Evolutionary conservation across 2,329 filamentous ascomycete species (phyloP), one percentile per base, ranked within the genome.

Genomic region (Myrmaecium sp.): DNA sequence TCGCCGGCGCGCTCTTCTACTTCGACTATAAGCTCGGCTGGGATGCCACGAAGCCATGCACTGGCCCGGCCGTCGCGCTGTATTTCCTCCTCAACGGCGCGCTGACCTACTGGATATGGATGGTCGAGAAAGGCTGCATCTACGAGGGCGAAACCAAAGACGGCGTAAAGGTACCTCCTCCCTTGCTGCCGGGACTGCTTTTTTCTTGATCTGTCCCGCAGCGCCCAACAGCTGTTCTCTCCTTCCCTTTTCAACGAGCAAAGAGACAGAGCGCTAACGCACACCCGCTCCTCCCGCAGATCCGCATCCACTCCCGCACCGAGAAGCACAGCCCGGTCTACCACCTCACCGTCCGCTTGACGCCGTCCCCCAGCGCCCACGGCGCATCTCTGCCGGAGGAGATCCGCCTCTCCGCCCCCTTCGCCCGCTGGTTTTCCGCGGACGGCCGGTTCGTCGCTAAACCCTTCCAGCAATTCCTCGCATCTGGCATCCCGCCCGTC

Each of bases 21-120:
- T 84, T 82, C 58, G 89, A 98, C 64, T 92, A 82, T 60, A 81
- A 80, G 47, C 62, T 83, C 25, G 86, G 84, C 40, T 95, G 89
- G 65, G 81, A 93, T 36, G 61, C 56, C 33, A 93, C 84, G 11
- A 91, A 89, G 54, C 57, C 65, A 36, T 86, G 74, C 58, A 91
- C 86, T 0, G 66, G 78, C 3, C 66, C 64, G 20, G 86, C 89
- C 3, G 86, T 95, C 4, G 62, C 64, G 7, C 47, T 74, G 10
- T 98, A 98, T 58, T 73, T 80, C 21, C 27, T 78, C 2, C 57
- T 98, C 26, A 95, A 94, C 48, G 64, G 66, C 16, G 60, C 66
- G 3, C 65, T 95, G 40, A 84, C 80, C 19, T 67, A 72, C 41
- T 98, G 89, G 89, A 69, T 91, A 32, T 78, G 71, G 64, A 64